phyloP scores from a whole-genome alignment of 805 yeast genomes.

The Brettanomyces bruxellensis region DNA sequence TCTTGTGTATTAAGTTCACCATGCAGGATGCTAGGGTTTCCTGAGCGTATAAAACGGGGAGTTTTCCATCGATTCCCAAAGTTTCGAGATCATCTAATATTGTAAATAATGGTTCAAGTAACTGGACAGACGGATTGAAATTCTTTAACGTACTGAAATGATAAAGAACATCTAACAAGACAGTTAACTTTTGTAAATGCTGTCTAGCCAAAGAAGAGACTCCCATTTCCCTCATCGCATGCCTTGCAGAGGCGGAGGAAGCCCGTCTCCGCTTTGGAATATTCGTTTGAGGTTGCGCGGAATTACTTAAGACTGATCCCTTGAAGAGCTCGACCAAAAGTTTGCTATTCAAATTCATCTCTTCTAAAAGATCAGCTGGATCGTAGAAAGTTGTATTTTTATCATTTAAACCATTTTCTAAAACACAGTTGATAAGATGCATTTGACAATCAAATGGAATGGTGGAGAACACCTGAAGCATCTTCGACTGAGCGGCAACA shows the following conservation, averaged over 20 bases:
- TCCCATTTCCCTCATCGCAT: slow-evolving; percentile 64
- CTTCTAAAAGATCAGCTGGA: slow-evolving; percentile 43
- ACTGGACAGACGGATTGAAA: slow-evolving; percentile 24
- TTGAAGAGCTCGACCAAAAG: slow-evolving; percentile 52
- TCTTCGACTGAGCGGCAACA: slow-evolving; percentile 31
- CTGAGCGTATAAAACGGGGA: slow-evolving; percentile 86
- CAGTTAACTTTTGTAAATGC: slow-evolving; percentile 71
- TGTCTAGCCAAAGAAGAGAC: slow-evolving; percentile 66
- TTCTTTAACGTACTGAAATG: slow-evolving; percentile 18
- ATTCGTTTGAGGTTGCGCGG: slow-evolving; percentile 20
- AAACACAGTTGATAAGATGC: slow-evolving; percentile 46
- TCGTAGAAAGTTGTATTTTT: slow-evolving; percentile 36
- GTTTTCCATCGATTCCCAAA: slow-evolving; percentile 80
- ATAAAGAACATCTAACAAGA: slow-evolving; percentile 74
- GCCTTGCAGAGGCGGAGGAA: slow-evolving; percentile 68
- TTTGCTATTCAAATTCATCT: slow-evolving; percentile 44
- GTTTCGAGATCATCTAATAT: slow-evolving; percentile 70
- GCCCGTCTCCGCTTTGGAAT: slow-evolving; percentile 77
- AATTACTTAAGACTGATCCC: slow-evolving; percentile 28
- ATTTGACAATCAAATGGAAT: slow-evolving; percentile 52
- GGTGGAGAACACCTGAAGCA: slow-evolving; percentile 33
- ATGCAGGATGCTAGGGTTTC: slow-evolving; percentile 85
- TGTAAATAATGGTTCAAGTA: slow-evolving; percentile 38
- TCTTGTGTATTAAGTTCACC: slow-evolving; percentile 52
- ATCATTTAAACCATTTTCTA: slow-evolving; percentile 38